Percentiles rank a stretch among this genome's conserved stretches.
Evolutionary conservation across 768 basidiomycete species (phyloP).

Genomic region (Termitomyces sp.): DNA sequence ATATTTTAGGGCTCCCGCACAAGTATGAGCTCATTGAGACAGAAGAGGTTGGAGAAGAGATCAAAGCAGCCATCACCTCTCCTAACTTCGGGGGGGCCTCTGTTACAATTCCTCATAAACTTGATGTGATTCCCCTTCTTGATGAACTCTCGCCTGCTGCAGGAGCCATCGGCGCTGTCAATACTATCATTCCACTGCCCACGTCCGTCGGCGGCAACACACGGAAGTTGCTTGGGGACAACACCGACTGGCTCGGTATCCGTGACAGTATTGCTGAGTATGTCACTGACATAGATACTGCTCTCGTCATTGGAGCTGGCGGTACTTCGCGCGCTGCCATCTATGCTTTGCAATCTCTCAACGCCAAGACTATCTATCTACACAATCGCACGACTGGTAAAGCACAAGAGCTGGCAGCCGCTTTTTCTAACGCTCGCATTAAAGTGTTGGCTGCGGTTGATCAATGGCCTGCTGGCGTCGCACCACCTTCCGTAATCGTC

Average conservation of each 20-base stretch:
- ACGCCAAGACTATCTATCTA: conserved; percentile 71
- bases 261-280: conserved; percentile 46
- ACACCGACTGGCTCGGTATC: conserved; percentile 96
- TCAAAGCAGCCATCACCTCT: conserved; percentile 58
- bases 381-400: conserved; percentile 82
- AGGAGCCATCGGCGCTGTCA: conserved; percentile 87
- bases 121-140: conserved; percentile 82
- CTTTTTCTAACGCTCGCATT: conserved; percentile 66
- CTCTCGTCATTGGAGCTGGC: conserved; percentile 90
- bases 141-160: conserved; percentile 81
- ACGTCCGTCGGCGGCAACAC: conserved; percentile 34
- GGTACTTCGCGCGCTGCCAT: conserved; percentile 94
- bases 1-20: conserved; percentile 80
- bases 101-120: conserved; percentile 95
- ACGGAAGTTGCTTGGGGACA: conserved; percentile 77
- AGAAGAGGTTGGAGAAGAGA: conserved; percentile 54
- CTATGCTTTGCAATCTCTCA: conserved; percentile 75
- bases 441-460: conserved; percentile 58
- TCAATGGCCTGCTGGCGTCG: conserved; percentile 39
- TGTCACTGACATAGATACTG: conserved; percentile 43
- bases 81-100: conserved; percentile 91
- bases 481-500: conserved; percentile 71
- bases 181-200: conserved; percentile 72
- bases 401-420: conserved; percentile 62
- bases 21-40: conserved; percentile 80